A percentile compares a stretch with the other conserved stretches of the same genome.
Evolutionary conservation across 768 basidiomycete species (phyloP).

Genomic region (Crepidotus variabilis): DNA sequence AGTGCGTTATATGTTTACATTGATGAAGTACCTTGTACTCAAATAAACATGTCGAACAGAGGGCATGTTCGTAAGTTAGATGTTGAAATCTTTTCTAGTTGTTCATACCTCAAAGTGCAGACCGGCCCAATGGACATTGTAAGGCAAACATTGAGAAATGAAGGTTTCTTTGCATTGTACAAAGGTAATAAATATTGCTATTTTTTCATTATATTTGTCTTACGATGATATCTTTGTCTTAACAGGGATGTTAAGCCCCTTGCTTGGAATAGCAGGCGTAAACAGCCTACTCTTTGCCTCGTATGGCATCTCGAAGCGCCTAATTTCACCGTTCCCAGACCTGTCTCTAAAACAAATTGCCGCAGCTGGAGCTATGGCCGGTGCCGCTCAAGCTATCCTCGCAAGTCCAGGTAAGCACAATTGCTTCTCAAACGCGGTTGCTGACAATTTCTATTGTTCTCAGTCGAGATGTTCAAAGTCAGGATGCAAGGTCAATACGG

Average conservation of each 20-base stretch:
- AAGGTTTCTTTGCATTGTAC: slow-evolving; percentile 92
- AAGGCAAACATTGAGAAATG: slow-evolving; percentile 74
- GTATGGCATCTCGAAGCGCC: slow-evolving; percentile 74
- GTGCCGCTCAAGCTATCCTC: slow-evolving; percentile 83
- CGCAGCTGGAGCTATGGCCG: slow-evolving; percentile 87
- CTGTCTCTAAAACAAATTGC: slow-evolving; percentile 78
- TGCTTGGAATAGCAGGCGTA: slow-evolving; percentile 91
- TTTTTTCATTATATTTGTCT: not conserved
- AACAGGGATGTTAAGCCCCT: slow-evolving; percentile 87
- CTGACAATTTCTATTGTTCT: not conserved
- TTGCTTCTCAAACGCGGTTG: not conserved
- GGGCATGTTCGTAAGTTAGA: slow-evolving; percentile 87
- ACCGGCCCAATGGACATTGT: slow-evolving; percentile 95
- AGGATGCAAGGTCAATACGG: slow-evolving; percentile 98
- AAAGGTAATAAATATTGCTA: slow-evolving; percentile 57
- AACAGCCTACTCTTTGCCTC: slow-evolving; percentile 94
- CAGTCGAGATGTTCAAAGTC: slow-evolving; percentile 98
- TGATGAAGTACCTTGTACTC: not conserved
- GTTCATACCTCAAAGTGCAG: slow-evolving; percentile 29
- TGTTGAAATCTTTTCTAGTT: not conserved
- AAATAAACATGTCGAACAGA: slow-evolving; percentile 35
- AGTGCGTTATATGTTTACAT: slow-evolving; percentile 40
- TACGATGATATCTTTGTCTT: not conserved
- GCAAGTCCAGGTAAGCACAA: slow-evolving; percentile 76
- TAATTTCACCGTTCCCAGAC: slow-evolving; percentile 87